Evolutionary conservation across 2,329 filamentous ascomycete species (phyloP).

Genomic region (Ceratocystis huliohia): DNA sequence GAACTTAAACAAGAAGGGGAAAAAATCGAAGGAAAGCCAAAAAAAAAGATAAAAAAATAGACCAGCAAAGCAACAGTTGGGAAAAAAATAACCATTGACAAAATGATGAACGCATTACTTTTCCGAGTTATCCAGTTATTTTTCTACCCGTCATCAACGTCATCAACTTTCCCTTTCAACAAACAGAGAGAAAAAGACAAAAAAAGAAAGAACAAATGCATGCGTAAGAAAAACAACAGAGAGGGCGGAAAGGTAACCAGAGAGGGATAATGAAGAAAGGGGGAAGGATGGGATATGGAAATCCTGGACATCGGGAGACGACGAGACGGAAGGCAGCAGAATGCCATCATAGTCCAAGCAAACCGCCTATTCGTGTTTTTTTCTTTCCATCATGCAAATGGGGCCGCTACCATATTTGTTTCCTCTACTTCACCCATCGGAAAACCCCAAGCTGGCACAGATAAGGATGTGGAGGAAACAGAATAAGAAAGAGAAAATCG

Average conservation of each 20-base stretch:
- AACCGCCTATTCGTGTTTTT: too few species aligned
- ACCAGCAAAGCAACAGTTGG: background rate
- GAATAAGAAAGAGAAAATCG: constrained; percentile 12
- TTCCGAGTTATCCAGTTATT: constrained; percentile 17
- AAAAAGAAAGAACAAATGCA: background rate
- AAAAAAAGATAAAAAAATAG: background rate
- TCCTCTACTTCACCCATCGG: background rate
- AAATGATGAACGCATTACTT: constrained; percentile 15
- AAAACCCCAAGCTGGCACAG: constrained; percentile 19
- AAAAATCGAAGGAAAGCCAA: background rate
- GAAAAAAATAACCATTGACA: constrained; percentile 5
- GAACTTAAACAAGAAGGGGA: background rate
- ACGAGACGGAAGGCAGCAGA: constrained; percentile 12
- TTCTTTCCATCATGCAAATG: too few species aligned
- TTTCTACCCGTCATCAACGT: constrained; percentile 12
- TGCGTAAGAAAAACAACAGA: background rate
- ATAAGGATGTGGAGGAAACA: constrained; percentile 13
- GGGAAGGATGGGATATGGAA: background rate
- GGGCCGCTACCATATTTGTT: background rate
- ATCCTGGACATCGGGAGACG: background rate
- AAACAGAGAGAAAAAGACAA: background rate
- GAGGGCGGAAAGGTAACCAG: background rate
- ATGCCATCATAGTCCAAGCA: background rate
- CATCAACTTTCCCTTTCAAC: constrained; percentile 9
- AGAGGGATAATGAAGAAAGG: background rate